Evolutionary conservation across 768 basidiomycete genomes (phyloP), one percentile per base, ranked within the genome.

Genomic region (Amylocystis lapponica): DNA sequence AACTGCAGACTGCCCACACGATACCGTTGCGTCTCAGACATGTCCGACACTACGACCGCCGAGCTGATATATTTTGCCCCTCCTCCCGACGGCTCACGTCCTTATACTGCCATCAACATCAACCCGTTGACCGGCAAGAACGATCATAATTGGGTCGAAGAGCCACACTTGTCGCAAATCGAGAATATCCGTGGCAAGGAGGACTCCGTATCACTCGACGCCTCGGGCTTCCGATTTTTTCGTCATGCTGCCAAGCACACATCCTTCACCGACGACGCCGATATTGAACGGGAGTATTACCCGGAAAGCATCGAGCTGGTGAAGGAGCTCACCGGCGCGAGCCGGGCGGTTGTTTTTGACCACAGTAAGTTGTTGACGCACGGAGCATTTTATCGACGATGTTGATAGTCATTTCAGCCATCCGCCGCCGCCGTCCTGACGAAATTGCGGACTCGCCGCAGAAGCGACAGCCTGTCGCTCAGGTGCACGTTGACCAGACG

Each of bases 271-370:
- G 64, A 74, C 46, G 76, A 80, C 31, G 71, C 67, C 9, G 72
- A 71, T n/a, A 71, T 84, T 27, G 51, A 66, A 52, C 51, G 49
- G 33, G 75, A 74, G 38, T 84, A 85, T 55, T 83, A 82, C 51
- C 70, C 72, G 0, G 82, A 84, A 60, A 75, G 74, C 51, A 63
- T 69, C 14, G 74, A 75, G 53, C 63, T 81, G 32, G 57, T 83
- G 32, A 81, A 83, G 64, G 57, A 74, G 45, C 42, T 76, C 9
- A 81, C 80, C 0, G 79, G 82, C 3, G 82, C 81, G 0, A 74
- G 66, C 50, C 65, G 68, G 20, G 76, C 79, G 9, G 72, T 80
- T n/a, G 40, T 81, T 12, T 84, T 83, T 50, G 79, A 82, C 51
- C 80, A 82, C 53, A 81, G 81, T 78, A n/a, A 26, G 20, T 19